Evolutionary conservation across 495 filamentous ascomycete species (phyloP).

Genomic region (Apiosordaria backusii): DNA sequence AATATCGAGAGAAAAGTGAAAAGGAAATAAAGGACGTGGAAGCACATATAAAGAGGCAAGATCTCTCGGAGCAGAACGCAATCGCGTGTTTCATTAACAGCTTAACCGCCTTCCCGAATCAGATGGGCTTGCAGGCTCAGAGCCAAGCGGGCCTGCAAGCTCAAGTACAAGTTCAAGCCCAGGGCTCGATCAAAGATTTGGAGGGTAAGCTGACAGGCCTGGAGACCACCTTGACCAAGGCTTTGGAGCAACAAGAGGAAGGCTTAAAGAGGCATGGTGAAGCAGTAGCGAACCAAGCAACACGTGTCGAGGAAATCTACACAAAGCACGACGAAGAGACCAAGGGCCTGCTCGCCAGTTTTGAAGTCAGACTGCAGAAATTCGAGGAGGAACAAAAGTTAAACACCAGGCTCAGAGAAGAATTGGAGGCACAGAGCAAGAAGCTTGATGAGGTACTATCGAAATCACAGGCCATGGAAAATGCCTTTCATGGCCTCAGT

Average conservation of each 20-base stretch:
- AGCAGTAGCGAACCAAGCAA: not conserved
- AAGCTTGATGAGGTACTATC: not conserved
- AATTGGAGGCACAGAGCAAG: not conserved
- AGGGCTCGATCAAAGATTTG: not conserved
- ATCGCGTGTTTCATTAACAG: not conserved
- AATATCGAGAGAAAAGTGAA: slow-evolving; percentile 11
- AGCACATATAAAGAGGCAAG: slow-evolving; percentile 1
- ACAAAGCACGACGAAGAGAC: not conserved
- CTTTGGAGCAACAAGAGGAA: not conserved
- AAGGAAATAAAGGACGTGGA: slow-evolving; percentile 3
- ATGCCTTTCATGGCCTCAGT: not conserved
- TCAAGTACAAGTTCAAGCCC: not conserved
- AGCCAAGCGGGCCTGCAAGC: not conserved
- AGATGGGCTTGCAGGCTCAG: not conserved
- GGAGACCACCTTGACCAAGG: not conserved
- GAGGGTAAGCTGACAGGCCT: slow-evolving; percentile 3
- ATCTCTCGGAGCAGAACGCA: not conserved
- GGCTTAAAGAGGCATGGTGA: not conserved
- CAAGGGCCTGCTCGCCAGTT: not conserved
- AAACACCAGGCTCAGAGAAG: not conserved
- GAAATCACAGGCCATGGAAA: not conserved
- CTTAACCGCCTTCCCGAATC: not conserved
- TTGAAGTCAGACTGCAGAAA: not conserved
- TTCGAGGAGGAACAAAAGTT: not conserved
- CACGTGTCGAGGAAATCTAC: not conserved